Evolutionary conservation across 2,329 filamentous ascomycete genomes (phyloP).

Genomic region (Biscogniauxia mediterranea): DNA sequence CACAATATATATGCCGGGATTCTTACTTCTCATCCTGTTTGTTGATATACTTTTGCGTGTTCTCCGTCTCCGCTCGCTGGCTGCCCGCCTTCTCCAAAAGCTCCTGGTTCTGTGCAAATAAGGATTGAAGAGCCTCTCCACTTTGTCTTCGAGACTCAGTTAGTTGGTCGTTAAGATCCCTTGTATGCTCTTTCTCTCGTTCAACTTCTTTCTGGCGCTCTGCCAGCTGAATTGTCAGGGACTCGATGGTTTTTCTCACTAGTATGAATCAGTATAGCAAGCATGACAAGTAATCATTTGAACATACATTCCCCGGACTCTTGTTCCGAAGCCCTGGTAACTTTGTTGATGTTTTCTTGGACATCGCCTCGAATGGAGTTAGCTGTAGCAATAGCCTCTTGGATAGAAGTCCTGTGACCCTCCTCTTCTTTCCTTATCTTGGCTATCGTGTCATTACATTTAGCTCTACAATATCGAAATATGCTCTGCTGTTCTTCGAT

Average conservation of each 20-base stretch:
- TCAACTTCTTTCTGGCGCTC: conserved; percentile 24
- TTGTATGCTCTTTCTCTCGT: conserved; percentile 16
- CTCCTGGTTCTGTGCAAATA: conserved; percentile 19
- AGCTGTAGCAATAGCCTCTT: conserved; percentile 14
- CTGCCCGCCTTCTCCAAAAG: conserved; percentile 17
- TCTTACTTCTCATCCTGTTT: conserved; percentile 25
- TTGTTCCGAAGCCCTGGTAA: conserved; percentile 11
- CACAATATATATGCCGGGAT: not conserved
- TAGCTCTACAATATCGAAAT: conserved; percentile 34
- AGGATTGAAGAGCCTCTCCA: conserved; percentile 16
- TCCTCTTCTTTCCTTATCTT: conserved; percentile 36
- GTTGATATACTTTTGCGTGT: conserved; percentile 7
- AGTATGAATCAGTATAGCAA: conserved; percentile 10
- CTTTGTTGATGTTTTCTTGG: conserved; percentile 15
- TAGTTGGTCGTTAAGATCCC: conserved; percentile 22
- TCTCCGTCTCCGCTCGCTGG: conserved; percentile 10
- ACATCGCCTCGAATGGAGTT: conserved; percentile 16
- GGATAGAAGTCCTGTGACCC: conserved; percentile 33
- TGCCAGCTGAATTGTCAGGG: conserved; percentile 17
- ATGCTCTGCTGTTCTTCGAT: conserved; percentile 47
- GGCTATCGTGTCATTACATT: conserved; percentile 34
- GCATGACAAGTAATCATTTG: not conserved
- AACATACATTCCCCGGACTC: conserved; percentile 22
- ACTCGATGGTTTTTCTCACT: conserved; percentile 20
- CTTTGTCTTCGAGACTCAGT: conserved; percentile 17